phyloP scores from a whole-genome alignment of 1,139 yeast species.

The Scheffersomyces lignicola region DNA sequence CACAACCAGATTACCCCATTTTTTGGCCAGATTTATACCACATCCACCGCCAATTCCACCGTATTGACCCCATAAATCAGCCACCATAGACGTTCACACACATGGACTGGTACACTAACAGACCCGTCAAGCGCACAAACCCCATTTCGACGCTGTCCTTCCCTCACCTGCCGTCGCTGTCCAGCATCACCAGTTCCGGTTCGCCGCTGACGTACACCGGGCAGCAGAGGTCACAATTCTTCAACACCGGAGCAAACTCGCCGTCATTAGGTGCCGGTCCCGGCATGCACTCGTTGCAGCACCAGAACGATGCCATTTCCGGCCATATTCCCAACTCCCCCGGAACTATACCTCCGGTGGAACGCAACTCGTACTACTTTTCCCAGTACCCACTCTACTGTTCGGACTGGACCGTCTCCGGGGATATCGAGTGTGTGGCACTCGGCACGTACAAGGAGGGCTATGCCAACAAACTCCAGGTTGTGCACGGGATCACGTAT shows the following conservation, averaged over 20 bases:
- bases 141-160: conserved; percentile 15
- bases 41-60: no score
- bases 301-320: not conserved
- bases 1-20: no score
- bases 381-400: conserved; percentile 65
- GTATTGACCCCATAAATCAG: no score
- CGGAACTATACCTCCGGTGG: conserved; percentile 12
- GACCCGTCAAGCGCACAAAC: conserved; percentile 15
- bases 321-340: not conserved
- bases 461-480: conserved; percentile 53
- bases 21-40: no score
- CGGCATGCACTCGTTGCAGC: not conserved
- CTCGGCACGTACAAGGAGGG: conserved; percentile 74
- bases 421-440: conserved; percentile 54
- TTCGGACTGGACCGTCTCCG: conserved; percentile 60
- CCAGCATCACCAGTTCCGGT: conserved; percentile 8
- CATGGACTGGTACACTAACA: conserved; percentile 20
- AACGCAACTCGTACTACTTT: conserved; percentile 54
- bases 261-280: conserved; percentile 3
- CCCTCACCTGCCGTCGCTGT: conserved; percentile 9
- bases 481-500: conserved; percentile 43
- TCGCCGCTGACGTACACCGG: not conserved
- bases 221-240: conserved; percentile 4
- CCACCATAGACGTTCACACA: no score
- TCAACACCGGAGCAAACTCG: conserved; percentile 6